A percentile compares a stretch with the other conserved stretches of the same genome.
Conservation (phyloP, 139 green algal genomes). For the Chlorella ohadii region DNA sequence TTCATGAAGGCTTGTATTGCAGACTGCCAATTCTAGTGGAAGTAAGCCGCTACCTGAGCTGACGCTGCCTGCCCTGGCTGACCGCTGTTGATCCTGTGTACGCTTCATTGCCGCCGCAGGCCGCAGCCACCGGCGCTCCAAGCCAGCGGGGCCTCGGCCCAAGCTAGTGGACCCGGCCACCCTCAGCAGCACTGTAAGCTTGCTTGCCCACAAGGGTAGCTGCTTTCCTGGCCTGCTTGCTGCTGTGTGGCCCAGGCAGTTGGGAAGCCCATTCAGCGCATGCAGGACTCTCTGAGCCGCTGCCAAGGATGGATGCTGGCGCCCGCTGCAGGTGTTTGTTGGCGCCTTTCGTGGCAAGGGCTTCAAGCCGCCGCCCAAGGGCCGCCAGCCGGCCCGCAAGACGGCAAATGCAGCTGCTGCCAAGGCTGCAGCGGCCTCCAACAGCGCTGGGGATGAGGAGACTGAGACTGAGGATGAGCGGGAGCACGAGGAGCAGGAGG, state of each 20-base stretch:
- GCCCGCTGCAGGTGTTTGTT: slow-evolving; percentile 51
- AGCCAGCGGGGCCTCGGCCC: slow-evolving; percentile 47
- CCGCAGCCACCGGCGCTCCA: not conserved
- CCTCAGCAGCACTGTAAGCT: slow-evolving; percentile 31
- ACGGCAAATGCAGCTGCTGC: slow-evolving; percentile 12
- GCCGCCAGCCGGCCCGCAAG: slow-evolving; percentile 1
- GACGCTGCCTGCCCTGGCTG: too few species aligned
- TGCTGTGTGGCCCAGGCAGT: too few species aligned
- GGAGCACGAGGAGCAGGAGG: slow-evolving; percentile 15
- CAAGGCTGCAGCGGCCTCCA: not conserved
- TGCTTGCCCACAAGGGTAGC: not conserved
- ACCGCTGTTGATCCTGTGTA: not conserved
- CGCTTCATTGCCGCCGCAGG: not conserved
- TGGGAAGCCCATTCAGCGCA: too few species aligned
- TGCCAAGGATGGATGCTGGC: too few species aligned
- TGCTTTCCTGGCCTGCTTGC: not conserved
- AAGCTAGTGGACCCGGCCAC: slow-evolving; percentile 52
- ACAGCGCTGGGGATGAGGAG: slow-evolving; percentile 35
- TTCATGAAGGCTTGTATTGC: too few species aligned
- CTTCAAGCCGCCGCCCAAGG: slow-evolving; percentile 50
- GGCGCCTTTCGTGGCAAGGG: slow-evolving; percentile 57
- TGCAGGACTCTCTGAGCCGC: too few species aligned
- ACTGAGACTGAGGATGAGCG: slow-evolving; percentile 3
- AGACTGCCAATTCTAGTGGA: too few species aligned
- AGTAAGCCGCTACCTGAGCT: too few species aligned